Evolutionary conservation across 805 yeast species (phyloP).

Genomic region (Saccharomycopsis fodiens): DNA sequence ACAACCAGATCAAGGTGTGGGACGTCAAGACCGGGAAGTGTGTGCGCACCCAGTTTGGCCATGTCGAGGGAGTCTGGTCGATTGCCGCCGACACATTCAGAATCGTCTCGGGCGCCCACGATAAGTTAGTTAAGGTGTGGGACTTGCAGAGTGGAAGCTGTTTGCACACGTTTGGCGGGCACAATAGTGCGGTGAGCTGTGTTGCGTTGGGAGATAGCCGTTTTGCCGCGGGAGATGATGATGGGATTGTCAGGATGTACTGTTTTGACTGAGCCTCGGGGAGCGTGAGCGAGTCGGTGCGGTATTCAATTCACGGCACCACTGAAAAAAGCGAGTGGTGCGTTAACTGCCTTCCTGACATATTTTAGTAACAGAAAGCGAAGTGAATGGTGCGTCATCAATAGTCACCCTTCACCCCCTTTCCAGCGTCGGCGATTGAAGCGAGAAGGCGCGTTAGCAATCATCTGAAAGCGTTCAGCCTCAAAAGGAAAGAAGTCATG

Average conservation of each 20-base stretch:
- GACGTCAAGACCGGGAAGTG: conserved; percentile 82
- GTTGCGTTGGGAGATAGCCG: conserved; percentile 42
- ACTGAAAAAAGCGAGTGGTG: no score
- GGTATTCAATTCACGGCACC: no score
- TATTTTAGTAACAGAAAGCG: no score
- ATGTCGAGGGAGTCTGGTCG: conserved; percentile 97
- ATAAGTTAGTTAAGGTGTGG: conserved; percentile 86
- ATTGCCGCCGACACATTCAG: conserved; percentile 94
- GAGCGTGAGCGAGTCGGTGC: no score
- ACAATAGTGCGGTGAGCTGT: conserved; percentile 43
- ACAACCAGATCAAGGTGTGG: conserved; percentile 91
- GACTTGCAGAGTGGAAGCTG: conserved; percentile 92
- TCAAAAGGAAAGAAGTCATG: no score
- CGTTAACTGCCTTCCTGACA: no score
- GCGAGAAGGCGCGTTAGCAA: no score
- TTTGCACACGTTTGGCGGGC: conserved; percentile 84
- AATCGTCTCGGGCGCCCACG: conserved; percentile 92
- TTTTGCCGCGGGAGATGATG: conserved; percentile 85
- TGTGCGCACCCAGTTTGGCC: conserved; percentile 92
- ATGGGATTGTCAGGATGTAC: conserved; percentile 79
- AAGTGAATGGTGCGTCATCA: no score
- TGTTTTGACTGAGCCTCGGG: conserved; percentile 77
- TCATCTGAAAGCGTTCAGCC: no score
- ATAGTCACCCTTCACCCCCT: no score
- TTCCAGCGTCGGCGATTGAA: no score